Evolutionary conservation across 306 rosid genomes (phyloP).

Genomic region (Cyamopsis tetragonoloba): DNA sequence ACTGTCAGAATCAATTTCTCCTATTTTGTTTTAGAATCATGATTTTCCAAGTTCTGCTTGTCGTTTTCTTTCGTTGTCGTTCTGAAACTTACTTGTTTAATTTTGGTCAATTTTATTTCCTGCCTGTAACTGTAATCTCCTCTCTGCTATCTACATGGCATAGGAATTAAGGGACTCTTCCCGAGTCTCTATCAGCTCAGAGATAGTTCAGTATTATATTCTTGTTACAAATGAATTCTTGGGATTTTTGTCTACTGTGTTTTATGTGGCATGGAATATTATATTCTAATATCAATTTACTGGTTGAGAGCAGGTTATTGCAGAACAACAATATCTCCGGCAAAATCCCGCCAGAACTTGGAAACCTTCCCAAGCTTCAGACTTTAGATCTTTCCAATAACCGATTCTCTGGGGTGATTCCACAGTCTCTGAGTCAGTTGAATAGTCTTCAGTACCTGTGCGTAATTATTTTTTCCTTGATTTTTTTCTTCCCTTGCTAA

Average conservation of each 20-base stretch:
- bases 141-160: background rate
- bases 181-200: conserved; percentile 16
- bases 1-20: conserved; percentile 47
- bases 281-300: background rate
- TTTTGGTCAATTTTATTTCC: background rate
- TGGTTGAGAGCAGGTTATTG: conserved; percentile 49
- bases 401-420: conserved; percentile 58
- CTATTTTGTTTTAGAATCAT: background rate
- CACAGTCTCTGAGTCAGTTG: conserved; percentile 58
- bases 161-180: background rate
- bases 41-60: background rate
- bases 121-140: conserved; percentile 4
- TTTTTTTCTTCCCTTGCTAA: conserved; percentile 22
- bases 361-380: conserved; percentile 66
- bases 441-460: conserved; percentile 73
- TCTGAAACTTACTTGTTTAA: background rate
- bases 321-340: conserved; percentile 93
- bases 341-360: conserved; percentile 67
- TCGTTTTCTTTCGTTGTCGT: background rate
- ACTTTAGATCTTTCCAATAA: conserved; percentile 91
- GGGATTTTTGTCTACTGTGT: background rate
- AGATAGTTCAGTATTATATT: background rate
- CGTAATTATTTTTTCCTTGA: conserved; percentile 26
- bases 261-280: conserved; percentile 10
- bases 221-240: background rate